Percentiles rank a stretch among this genome's conserved stretches.
Evolutionary conservation across 2,329 filamentous ascomycete genomes (phyloP).

Genomic region (Xylaria sp.): DNA sequence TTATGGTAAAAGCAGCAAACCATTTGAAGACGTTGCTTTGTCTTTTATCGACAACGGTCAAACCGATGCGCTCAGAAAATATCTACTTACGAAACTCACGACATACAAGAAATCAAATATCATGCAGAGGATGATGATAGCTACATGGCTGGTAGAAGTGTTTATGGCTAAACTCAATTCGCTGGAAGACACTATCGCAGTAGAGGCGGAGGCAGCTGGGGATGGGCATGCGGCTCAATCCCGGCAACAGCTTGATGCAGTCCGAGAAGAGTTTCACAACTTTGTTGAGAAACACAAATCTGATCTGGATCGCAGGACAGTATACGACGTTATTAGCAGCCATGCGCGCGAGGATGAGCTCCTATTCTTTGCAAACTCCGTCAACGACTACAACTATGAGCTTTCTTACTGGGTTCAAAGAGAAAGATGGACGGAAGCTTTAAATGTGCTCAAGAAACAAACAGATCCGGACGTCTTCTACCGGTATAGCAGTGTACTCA

Average conservation of each 20-base stretch:
- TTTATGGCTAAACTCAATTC: constrained; percentile 98
- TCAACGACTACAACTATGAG: constrained; percentile 94
- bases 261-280: constrained; percentile 84
- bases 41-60: constrained; percentile 90
- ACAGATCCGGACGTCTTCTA: constrained; percentile 94
- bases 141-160: constrained; percentile 92
- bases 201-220: constrained; percentile 82
- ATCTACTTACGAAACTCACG: constrained; percentile 84
- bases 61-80: constrained; percentile 89
- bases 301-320: constrained; percentile 89
- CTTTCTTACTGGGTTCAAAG: constrained; percentile 97
- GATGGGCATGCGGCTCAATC: constrained; percentile 76
- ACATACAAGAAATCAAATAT: constrained; percentile 82
- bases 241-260: constrained; percentile 73
- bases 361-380: constrained; percentile 86
- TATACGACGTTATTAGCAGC: constrained; percentile 94
- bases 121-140: constrained; percentile 96
- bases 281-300: constrained; percentile 86
- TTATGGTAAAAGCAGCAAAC: constrained; percentile 95
- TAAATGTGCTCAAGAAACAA: constrained; percentile 91
- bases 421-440: constrained; percentile 88
- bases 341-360: constrained; percentile 95
- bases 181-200: constrained; percentile 92
- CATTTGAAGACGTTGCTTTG: constrained; percentile 94
- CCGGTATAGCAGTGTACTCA: constrained; percentile 95